Percentiles rank a stretch among this genome's conserved stretches.
Conservation (phyloP, 176 grass and related monocot genomes). For the Carex parvula region DNA sequence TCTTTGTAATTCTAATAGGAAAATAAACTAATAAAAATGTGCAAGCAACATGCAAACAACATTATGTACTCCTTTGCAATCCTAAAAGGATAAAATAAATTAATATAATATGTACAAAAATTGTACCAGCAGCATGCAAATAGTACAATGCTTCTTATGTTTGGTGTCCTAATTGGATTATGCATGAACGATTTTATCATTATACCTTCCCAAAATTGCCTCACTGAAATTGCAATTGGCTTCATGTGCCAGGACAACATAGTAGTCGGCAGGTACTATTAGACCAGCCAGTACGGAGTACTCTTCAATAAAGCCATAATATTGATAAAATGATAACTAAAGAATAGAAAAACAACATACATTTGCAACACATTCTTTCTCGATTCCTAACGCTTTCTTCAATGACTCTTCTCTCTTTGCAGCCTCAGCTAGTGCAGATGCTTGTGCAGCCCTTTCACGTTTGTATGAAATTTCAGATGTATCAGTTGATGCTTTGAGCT, state of each 20-base stretch:
- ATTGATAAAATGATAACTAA: neutral
- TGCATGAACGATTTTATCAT: too few relatives aligned
- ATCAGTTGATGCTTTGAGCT: constrained; percentile 57
- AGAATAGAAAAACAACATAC: constrained; percentile 37
- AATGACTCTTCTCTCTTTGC: constrained; percentile 61
- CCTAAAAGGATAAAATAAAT: neutral
- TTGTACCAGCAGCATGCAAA: neutral
- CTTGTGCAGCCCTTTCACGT: constrained; percentile 51
- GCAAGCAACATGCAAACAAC: neutral
- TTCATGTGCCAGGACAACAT: neutral
- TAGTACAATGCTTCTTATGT: neutral
- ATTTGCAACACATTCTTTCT: constrained; percentile 72
- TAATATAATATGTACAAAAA: neutral
- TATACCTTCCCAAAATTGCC: neutral
- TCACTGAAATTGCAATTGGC: neutral
- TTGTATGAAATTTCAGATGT: constrained; percentile 57
- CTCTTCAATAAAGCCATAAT: neutral
- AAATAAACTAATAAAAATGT: neutral
- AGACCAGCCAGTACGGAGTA: neutral
- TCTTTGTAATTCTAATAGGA: neutral
- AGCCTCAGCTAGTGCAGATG: constrained; percentile 62
- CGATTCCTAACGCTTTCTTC: constrained; percentile 62
- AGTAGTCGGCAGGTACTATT: neutral
- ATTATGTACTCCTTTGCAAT: neutral
- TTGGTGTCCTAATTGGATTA: neutral